Evolutionary conservation across 2,329 filamentous ascomycete species (phyloP).

Genomic region (Hypoxylon rubiginosum): DNA sequence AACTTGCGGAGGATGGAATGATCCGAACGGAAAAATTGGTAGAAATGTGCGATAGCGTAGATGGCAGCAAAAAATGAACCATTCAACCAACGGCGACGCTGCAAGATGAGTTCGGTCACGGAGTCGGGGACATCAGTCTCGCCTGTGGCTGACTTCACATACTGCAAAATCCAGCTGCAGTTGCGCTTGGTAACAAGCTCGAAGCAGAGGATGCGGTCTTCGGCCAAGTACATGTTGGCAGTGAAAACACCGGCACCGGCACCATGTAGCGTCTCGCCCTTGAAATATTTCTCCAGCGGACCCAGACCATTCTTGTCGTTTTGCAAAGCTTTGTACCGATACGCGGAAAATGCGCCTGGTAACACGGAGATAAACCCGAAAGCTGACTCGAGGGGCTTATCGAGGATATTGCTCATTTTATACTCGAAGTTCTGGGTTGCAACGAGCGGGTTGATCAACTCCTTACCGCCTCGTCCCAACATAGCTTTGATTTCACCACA

Average conservation of each 20-base stretch:
- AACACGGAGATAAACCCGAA: slow-evolving; percentile 99
- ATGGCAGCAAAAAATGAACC: slow-evolving; percentile 98
- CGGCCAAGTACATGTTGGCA: slow-evolving; percentile 94
- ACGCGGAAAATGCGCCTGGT: slow-evolving; percentile 93
- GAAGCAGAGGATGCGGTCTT: slow-evolving; percentile 95
- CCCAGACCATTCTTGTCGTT: slow-evolving; percentile 97
- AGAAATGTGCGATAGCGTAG: slow-evolving; percentile 94
- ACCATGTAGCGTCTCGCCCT: slow-evolving; percentile 96
- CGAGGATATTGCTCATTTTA: slow-evolving; percentile 99
- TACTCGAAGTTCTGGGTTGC: slow-evolving; percentile 99
- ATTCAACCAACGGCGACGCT: slow-evolving; percentile 97
- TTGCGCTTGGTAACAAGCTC: slow-evolving; percentile 98
- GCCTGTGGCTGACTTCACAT: slow-evolving; percentile 96
- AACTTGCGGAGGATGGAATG: slow-evolving; percentile 90
- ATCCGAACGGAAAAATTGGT: slow-evolving; percentile 93
- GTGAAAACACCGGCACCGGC: slow-evolving; percentile 98
- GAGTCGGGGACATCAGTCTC: slow-evolving; percentile 97
- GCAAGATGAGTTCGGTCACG: slow-evolving; percentile 94
- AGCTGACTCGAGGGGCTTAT: slow-evolving; percentile 96
- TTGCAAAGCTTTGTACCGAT: slow-evolving; percentile 94
- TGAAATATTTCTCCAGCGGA: slow-evolving; percentile 97
- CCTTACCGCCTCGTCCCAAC: slow-evolving; percentile 85
- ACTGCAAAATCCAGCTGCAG: slow-evolving; percentile 96
- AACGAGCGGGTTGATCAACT: slow-evolving; percentile 92
- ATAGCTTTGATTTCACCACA: slow-evolving; percentile 99